A percentile compares a stretch with the other conserved stretches of the same genome.
phyloP scores from a whole-genome alignment of 1,284 basidiomycete genomes.

The Cystobasidium sp. region DNA sequence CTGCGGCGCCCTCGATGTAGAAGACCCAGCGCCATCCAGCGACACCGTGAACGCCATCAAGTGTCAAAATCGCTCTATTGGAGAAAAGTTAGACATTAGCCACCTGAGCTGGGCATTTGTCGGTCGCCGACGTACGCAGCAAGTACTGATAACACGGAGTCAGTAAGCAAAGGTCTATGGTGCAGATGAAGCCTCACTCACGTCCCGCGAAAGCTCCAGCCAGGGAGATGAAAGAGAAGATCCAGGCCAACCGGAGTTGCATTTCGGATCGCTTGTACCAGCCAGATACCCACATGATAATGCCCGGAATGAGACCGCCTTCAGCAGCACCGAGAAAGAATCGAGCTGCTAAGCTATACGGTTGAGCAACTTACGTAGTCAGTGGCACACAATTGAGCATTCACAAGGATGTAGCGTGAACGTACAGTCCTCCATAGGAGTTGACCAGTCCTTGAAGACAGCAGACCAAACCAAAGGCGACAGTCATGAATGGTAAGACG shows the following conservation, averaged over 20 bases:
- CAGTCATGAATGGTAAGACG: neutral
- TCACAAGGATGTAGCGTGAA: neutral
- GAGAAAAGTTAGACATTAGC: neutral
- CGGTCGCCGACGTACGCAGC: neutral
- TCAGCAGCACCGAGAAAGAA: constrained; percentile 9
- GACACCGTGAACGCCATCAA: constrained; percentile 7
- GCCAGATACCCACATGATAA: neutral
- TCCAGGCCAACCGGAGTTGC: neutral
- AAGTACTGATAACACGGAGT: neutral
- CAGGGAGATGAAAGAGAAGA: constrained; percentile 5
- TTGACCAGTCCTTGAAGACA: constrained; percentile 60
- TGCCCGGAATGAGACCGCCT: constrained; percentile 9
- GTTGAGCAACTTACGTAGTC: neutral
- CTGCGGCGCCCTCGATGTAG: constrained; percentile 3
- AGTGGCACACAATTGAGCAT: neutral
- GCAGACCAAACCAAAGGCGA: constrained; percentile 12
- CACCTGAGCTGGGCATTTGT: neutral
- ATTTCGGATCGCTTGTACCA: neutral
- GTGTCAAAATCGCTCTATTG: neutral
- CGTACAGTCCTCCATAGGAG: constrained; percentile 61
- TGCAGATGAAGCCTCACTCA: neutral
- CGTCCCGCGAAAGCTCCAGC: constrained; percentile 6
- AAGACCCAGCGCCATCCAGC: constrained; percentile 11
- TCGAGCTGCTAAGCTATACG: neutral
- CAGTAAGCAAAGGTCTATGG: neutral